These are phyloP conservation scores for Rutstroemia sp. DNA, from an alignment of 2,329 filamentous ascomycete species.

Conservation along the genomic window DNA sequence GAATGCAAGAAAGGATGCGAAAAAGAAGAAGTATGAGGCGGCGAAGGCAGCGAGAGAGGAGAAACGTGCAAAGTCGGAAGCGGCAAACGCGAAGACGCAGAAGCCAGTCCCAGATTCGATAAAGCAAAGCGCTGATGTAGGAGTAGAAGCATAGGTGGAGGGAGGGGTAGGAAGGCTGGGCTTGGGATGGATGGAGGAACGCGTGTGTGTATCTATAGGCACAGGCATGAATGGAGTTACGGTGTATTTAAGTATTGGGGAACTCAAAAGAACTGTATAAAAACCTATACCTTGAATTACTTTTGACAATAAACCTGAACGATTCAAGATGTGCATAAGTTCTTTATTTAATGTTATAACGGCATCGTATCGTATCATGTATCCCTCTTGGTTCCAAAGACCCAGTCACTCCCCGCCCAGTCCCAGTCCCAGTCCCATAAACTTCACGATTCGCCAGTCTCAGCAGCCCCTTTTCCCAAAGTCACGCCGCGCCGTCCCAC, in stretches of 20 bases:
- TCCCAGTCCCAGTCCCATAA: background rate
- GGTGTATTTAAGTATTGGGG: constrained; percentile 2
- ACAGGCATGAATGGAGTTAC: background rate
- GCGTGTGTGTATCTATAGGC: background rate
- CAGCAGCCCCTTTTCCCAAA: background rate
- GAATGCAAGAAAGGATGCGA: constrained; percentile 9
- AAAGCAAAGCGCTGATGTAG: background rate
- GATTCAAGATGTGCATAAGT: no score
- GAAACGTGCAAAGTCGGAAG: no score
- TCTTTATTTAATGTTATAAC: background rate
- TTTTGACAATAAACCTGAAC: no score
- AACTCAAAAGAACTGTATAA: no score
- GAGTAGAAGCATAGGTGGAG: background rate
- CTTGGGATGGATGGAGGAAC: constrained; percentile 4
- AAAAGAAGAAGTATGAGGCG: background rate
- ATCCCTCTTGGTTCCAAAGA: no score
- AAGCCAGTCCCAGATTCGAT: no score
- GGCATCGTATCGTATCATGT: background rate
- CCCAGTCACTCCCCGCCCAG: background rate
- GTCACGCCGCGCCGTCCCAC: background rate
- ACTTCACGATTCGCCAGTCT: background rate
- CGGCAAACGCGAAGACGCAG: no score
- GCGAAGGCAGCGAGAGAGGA: background rate
- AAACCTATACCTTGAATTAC: no score
- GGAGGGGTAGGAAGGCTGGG: no score